Evolutionary conservation across 2,329 filamentous ascomycete species (phyloP), one percentile per base, ranked within the genome.

Genomic region (Dothistroma pini): DNA sequence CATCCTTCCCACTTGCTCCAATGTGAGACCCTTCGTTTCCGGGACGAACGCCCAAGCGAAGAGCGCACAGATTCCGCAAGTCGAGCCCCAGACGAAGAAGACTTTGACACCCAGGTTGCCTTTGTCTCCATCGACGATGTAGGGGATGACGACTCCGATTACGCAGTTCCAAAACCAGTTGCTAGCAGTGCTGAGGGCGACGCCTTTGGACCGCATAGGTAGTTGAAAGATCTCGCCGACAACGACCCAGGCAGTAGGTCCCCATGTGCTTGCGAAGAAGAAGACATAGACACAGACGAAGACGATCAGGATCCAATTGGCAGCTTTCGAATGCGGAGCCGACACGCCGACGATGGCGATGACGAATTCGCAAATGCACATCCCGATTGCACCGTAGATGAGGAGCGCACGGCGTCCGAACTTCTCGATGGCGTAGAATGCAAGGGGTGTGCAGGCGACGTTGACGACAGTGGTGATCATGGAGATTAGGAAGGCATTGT

Each of bases 281-380:
- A 90, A 92, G 81, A 96, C 91, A 83, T 93, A 95, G 78, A 96
- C 86, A 79, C 89, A 90, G 72, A 95, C 93, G 78, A 96, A 95
- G 62, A 89, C 85, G 66, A 96, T 91, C 80, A 93, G 71, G 59
- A 68, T 66, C 58, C 74, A 73, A 58, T 73, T 73, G 12, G 87
- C 87, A 2, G 79, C 66, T 57, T 82, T 76, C 75, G 87, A 76
- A 1, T 64, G 69, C 16, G 66, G 67, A 0, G 78, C 70, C 14
- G 70, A 74, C 0, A 63, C 56, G 38, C 81, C 83, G 55, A 84
- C 77, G 63, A 93, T 91, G 69, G 86, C 64, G 58, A 93, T 89
- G 73, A 96, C 82, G 82, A 93, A 95, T 76, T 96, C 88, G 80
- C 89, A 92, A 69, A 93, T 73, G 21, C 92, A 81, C 91, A 96